Evolutionary conservation across 805 yeast genomes (phyloP).

Genomic region (Naumovozyma baii): DNA sequence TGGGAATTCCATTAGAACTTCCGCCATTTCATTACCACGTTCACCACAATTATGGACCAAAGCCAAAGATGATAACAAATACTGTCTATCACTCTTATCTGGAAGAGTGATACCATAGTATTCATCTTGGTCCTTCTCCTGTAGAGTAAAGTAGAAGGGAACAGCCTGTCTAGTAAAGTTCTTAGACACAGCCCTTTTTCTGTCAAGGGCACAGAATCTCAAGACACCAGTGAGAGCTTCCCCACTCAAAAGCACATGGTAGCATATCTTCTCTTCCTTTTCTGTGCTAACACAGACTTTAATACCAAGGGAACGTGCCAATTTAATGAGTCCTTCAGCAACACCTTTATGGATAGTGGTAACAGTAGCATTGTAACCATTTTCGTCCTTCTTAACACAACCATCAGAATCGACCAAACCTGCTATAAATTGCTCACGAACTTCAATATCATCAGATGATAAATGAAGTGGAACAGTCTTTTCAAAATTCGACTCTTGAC

Average conservation of each 20-base stretch:
- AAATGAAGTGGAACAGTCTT: slow-evolving; percentile 27
- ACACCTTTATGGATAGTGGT: slow-evolving; percentile 20
- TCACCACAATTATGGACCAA: slow-evolving; percentile 59
- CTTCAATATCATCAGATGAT: slow-evolving; percentile 26
- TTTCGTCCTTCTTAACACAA: slow-evolving; percentile 9
- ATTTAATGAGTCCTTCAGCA: slow-evolving; percentile 24
- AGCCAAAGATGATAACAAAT: slow-evolving; percentile 33
- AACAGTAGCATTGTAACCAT: slow-evolving; percentile 18
- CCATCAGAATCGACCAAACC: slow-evolving; percentile 36
- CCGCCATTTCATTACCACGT: slow-evolving; percentile 99
- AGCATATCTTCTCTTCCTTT: slow-evolving; percentile 5
- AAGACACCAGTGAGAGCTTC: slow-evolving; percentile 22
- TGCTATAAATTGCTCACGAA: slow-evolving; percentile 36
- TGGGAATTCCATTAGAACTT: slow-evolving; percentile 98
- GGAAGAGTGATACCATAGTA: slow-evolving; percentile 38
- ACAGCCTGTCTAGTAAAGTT: slow-evolving; percentile 6
- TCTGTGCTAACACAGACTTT: slow-evolving; percentile 12
- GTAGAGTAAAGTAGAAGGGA: slow-evolving; percentile 26
- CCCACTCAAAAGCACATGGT: slow-evolving; percentile 19
- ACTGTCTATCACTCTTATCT: slow-evolving; percentile 35
- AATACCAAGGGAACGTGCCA: slow-evolving; percentile 40
- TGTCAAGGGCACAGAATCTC: slow-evolving; percentile 18
- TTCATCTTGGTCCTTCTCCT: slow-evolving; percentile 24
- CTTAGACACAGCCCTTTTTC: slow-evolving; percentile 7
- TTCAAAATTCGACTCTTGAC: slow-evolving; percentile 3